Evolutionary conservation across 352 stramenopile species (phyloP), one percentile per base, ranked within the genome.

Genomic region (Blastocystis sp.): DNA sequence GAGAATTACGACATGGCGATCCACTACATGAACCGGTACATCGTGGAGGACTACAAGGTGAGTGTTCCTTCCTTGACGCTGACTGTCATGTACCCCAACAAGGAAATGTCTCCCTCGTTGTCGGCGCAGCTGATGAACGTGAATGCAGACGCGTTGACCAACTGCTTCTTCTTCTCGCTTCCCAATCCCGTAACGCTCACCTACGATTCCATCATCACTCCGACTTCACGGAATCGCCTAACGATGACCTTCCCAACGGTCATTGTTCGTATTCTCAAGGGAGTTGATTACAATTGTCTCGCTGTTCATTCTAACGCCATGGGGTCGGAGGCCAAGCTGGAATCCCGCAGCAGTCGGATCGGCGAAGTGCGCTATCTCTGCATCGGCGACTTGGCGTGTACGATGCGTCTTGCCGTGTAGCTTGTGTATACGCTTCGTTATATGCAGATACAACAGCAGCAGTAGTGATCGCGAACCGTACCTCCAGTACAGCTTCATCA

Each of bases 171-270:
- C 32, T 21, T 81, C 29, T 81, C 69, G 14, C 24, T 81, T 1
- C 69, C 69, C 27, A 81, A 81, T 32, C 69, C 46, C 0, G 44
- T 64, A 9, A 40, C 46, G 2, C 18, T 81, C n/a, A 65, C 44
- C 16, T 81, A 49, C 40, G 46, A 81, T 40, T 63, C 69, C 21
- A 64, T 81, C 69, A 81, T 81, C 53, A 81, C 69, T 8, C 69
- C 48, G 24, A 48, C 69, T 4, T 81, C 69, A 21, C 69, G 69
- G 18, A 44, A 29, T 29, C 69, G 69, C 36, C 46, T 61, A 3
- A 42, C 63, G 4, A 29, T 81, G 7, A 81, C 61, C 53, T 24
- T 81, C 18, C 69, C 69, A 24, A 65, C 69, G 24, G 34, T 81
- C 11, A 44, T 81, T 1, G 29, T 63, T 4, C 69, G 46, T 40